phyloP scores from a whole-genome alignment of 306 rosid species.

The Dalbergia oliveri region DNA sequence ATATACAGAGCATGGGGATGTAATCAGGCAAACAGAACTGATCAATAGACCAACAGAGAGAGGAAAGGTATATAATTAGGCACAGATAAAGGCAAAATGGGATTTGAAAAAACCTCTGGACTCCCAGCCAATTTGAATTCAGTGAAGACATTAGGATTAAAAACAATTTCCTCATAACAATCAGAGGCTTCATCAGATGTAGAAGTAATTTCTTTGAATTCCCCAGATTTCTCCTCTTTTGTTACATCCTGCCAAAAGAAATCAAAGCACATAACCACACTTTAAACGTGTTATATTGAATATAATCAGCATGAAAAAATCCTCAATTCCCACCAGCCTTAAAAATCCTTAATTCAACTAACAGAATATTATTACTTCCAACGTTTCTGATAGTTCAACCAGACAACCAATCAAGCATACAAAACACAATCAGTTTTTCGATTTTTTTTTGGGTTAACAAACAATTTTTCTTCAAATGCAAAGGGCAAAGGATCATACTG shows the following conservation, averaged over 20 bases:
- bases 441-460: no score
- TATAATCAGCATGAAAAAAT: conserved; percentile 2
- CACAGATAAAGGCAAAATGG: conserved; percentile 14
- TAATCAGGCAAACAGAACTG: not conserved
- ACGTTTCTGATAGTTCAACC: conserved; percentile 16
- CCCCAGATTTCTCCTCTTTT: conserved; percentile 60
- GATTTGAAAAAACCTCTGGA: conserved; percentile 60
- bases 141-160: conserved; percentile 95
- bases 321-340: not conserved
- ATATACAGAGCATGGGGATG: not conserved
- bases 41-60: not conserved
- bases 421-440: not conserved
- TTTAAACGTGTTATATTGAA: not conserved
- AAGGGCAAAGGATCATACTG: not conserved
- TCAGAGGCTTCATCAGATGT: conserved; percentile 53
- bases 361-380: conserved; percentile 29
- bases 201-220: conserved; percentile 56
- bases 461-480: not conserved
- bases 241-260: conserved; percentile 60
- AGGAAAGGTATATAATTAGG: not conserved
- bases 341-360: not conserved
- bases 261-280: conserved; percentile 31
- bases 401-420: conserved; percentile 3
- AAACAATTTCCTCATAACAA: conserved; percentile 62
- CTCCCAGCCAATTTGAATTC: conserved; percentile 90